Base-by-base conservation (phyloP, 2,329 filamentous ascomycete genomes). In the Colletotrichum noveboracense region DNA sequence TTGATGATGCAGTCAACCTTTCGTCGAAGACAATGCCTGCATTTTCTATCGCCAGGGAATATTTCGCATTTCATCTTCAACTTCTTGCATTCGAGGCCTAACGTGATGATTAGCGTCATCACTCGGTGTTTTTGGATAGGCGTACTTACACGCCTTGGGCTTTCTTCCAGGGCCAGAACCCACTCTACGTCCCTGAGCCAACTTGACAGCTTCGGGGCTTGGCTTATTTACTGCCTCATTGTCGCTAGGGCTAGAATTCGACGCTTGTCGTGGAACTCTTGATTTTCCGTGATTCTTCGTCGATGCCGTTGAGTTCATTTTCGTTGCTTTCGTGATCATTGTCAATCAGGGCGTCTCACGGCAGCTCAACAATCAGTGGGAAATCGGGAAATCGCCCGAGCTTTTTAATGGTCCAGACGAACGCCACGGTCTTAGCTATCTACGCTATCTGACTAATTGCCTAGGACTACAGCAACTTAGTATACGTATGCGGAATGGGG, bases 311-410 rank as follows among this genome's bases (percentile, higher is more conserved):
- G 34, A 28, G 16, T 55, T 43, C 64, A 66, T 66, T 2, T 30
- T 66, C 2, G 38, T 4, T 13, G 26, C 6, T 8, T 0, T 52
- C 28, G 18, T 32, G 13, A 24, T 18, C 6, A 7, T 28, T 43
- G 13, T 48, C 6, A 3, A 66, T 0, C 4, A 43, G 2, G 26
- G 10, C 38, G 43, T 26, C 34, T 28, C 18, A 32, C 5, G 1
- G 16, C 38, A 16, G 48, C 36, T 28, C 36, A 24, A 52, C 3
- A 21, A 21, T 52, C 43, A 21, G 26, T 66, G 38, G 64, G 38
- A 66, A 66, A 66, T 66, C 64, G 64, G 64, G 38, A 66, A 66
- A 66, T 66, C 36, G 21, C 18, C 64, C 36, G 14, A 48, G 64
- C 26, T 52, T 66, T 48, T 66, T 5, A 48, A 30, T 21, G 10